Evolutionary conservation across 352 stramenopile genomes (phyloP).

Genomic region (Albugo candida): DNA sequence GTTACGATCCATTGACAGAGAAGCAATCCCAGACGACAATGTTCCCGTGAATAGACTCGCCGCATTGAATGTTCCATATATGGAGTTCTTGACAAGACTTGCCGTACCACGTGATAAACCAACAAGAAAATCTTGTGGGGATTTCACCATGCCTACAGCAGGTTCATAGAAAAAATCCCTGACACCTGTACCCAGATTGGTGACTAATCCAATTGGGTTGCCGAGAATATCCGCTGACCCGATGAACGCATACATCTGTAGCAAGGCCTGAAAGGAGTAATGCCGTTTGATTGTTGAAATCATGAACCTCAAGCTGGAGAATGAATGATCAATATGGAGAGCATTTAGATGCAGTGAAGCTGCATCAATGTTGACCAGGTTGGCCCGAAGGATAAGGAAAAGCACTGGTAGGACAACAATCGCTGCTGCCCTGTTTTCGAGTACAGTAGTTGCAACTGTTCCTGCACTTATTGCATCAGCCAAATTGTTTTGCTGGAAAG

Average conservation of each 20-base stretch:
- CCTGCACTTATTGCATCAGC: slow-evolving; percentile 19
- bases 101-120: slow-evolving; percentile 78
- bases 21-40: slow-evolving; percentile 78
- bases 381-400: slow-evolving; percentile 37
- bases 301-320: slow-evolving; percentile 47
- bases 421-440: slow-evolving; percentile 7
- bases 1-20: slow-evolving; percentile 75
- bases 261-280: slow-evolving; percentile 55
- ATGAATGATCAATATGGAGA: slow-evolving; percentile 63
- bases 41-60: slow-evolving; percentile 86
- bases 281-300: slow-evolving; percentile 60
- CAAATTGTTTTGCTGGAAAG: slow-evolving; percentile 43
- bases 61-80: slow-evolving; percentile 84
- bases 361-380: slow-evolving; percentile 59
- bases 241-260: slow-evolving; percentile 63
- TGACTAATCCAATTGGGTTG: slow-evolving; percentile 79
- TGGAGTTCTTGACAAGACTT: slow-evolving; percentile 77
- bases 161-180: slow-evolving; percentile 87
- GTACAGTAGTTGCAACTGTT: no score
- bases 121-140: slow-evolving; percentile 72
- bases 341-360: slow-evolving; percentile 65
- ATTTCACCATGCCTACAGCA: slow-evolving; percentile 68
- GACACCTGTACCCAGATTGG: slow-evolving; percentile 69
- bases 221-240: slow-evolving; percentile 68
- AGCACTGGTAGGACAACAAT: slow-evolving; percentile 31